These are phyloP conservation scores for Lactarius akahatsu DNA, from an alignment of 768 basidiomycete species.

Conservation along the genomic window DNA sequence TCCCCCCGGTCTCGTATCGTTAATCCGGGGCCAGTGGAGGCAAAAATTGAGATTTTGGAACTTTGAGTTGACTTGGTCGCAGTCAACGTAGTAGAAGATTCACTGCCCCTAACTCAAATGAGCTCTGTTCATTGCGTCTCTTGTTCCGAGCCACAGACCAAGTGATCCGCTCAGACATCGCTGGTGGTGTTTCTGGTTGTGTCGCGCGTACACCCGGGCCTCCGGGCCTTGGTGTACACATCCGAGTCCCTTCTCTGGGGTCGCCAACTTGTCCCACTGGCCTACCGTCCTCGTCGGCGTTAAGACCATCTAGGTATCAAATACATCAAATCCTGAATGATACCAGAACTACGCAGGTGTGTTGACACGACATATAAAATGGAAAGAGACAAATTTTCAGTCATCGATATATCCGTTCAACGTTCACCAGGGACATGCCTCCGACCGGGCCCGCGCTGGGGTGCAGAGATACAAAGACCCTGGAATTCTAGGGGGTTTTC, in stretches of 20 bases:
- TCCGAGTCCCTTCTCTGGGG: conserved; percentile 14
- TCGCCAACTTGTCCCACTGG: conserved; percentile 6
- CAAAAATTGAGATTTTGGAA: too few species aligned
- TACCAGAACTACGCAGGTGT: conserved; percentile 82
- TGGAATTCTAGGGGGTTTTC: conserved; percentile 70
- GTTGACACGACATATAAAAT: conserved; percentile 27
- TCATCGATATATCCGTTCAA: not conserved
- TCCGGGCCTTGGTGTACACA: too few species aligned
- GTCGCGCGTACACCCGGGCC: conserved; percentile 56
- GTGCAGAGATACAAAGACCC: conserved; percentile 62
- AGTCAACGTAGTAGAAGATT: not conserved
- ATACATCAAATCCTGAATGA: conserved; percentile 72
- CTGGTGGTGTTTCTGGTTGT: conserved; percentile 92
- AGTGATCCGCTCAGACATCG: conserved; percentile 79
- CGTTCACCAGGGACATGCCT: too few species aligned
- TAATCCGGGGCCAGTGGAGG: too few species aligned
- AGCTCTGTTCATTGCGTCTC: conserved; percentile 42
- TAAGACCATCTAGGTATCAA: conserved; percentile 88
- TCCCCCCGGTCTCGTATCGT: too few species aligned
- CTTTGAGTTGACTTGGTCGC: not conserved
- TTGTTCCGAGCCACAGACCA: conserved; percentile 37
- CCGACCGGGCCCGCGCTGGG: conserved; percentile 47
- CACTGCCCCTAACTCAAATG: conserved; percentile 44
- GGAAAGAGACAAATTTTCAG: not conserved
- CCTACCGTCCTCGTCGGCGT: conserved; percentile 69